Base-by-base conservation (phyloP, 1,284 basidiomycete species). In the Moesziomyces globuligerus region DNA sequence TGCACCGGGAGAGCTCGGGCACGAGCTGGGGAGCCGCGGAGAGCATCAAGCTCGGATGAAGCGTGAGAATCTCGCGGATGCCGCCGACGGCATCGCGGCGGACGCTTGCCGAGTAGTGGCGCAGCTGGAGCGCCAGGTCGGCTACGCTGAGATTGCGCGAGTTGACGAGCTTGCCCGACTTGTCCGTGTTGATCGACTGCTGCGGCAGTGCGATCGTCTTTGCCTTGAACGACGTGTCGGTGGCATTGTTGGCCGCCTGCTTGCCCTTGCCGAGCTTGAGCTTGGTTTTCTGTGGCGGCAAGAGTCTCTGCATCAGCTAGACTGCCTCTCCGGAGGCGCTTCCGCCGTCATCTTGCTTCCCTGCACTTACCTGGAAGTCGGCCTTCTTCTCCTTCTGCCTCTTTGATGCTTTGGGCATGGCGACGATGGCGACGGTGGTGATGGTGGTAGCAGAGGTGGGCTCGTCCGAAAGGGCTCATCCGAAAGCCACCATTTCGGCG, bases 201-300 rank as follows among this genome's bases (percentile, higher is more conserved):
- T 78, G 76, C 38, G 59, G 55, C 34, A 61, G 51, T 2, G 66
- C 64, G 28, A 78, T 68, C n/a, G 59, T 61, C 70, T 91, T 87
- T 40, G 93, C 89, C 83, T 94, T 96, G 88, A 95, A 97, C 0
- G 93, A 94, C 1, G 94, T 97, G 83, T 98, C 92, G 69, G 96
- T 89, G 9, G 89, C 91, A 87, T 97, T 98, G 49, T 85, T 87
- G 9, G 93, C 86, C 8, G 85, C 80, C 79, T 91, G 89, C 83
- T 95, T 98, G 45, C 92, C 93, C 83, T 95, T 98, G 32, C 95
- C 95, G 47, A 98, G 90, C 84, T 96, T 98, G 43, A 95, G 87
- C 83, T 92, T 97, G 23, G 92, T 89, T 92, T 95, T 97, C 92
- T 96, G 34, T 49, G 24, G 18, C 26, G 20, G 49, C 11, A 2